Evolutionary conservation across 192 early-diverging fungal species (phyloP), one percentile per base, ranked within the genome.

Genomic region (Coemansia sp.): DNA sequence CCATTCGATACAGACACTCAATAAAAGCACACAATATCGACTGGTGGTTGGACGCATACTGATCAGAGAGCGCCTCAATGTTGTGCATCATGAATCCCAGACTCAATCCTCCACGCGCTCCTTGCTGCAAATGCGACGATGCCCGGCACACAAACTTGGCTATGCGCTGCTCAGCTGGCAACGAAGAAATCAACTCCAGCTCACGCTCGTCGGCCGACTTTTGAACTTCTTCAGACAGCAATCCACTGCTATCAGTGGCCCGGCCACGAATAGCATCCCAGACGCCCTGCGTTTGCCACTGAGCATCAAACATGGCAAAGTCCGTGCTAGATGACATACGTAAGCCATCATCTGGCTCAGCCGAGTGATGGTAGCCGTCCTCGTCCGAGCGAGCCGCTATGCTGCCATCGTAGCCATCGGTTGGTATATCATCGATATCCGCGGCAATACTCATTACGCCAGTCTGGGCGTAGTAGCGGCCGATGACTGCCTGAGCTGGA

Each of bases 11-110:
- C 46, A 84, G 47, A 12, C 74, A 76, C 74, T 84, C 82, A 53
- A 76, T 66, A 76, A 84, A 79, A 16, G 82, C 82, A 46, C 82
- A 84, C 27, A 84, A 67, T 9, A 84, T 65, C 0, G 82, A 68
- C 1, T 50, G 60, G 58, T 76, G 82, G 62, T 69, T 75, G 13
- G 82, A 70, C 18, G 74, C 65, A 70, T 76, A 84, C 69, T 69
- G 66, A 15, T 75, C 65, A 10, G 82, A 70, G 33, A 73, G 66
- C 13, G 67, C 43, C 49, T 84, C 74, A 9, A 84, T 55, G 13
- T 79, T 84, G 66, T 75, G 71, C 77, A 84, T 62, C 82, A 84
- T 84, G 43, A 84, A 84, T 11, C 82, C 82, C 24, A 76, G 69
- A 31, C 68, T 84, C 34, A 84, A 71, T 2, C 78, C 74, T 6